Evolutionary conservation across 2,329 filamentous ascomycete genomes (phyloP), one percentile per base, ranked within the genome.

Genomic region (Eurotiales sp.): DNA sequence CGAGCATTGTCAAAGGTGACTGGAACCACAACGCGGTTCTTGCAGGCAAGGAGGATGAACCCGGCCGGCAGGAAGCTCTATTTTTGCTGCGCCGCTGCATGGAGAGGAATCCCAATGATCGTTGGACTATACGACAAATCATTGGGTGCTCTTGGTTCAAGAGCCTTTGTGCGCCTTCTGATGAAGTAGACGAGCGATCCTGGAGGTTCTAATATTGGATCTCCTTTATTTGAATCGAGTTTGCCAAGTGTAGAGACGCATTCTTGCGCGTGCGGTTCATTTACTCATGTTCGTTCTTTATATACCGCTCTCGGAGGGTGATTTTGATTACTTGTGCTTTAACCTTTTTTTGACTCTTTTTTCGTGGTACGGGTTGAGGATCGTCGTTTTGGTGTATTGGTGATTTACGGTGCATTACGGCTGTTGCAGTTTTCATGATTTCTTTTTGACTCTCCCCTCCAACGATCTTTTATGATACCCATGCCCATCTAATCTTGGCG

Each of bases 81-180:
- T 78, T 81, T n/a, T 60, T 86, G 21, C 71, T 86, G 14, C 69
- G 72, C 39, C 80, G 81, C 3, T 86, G 84, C 60, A 68, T 87
- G 21, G 74, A 82, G 29, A 75, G 80, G 70, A 74, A 84, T 48
- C 64, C 74, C 27, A 69, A 77, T 36, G 68, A 72, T 46, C 74
- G 84, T 37, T 84, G 79, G 78, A 78, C 74, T 29, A 76, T 86
- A 46, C 71, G 72, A 30, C 74, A 82, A 37, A 74, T 82, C 17
- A 62, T 86, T 32, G 71, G 72, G 19, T 78, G 77, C 57, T 59
- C 68, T 12, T 86, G 82, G 81, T 72, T 86, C 25, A 65, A 70
- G 22, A 72, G 70, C 11, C 66, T 70, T 42, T 57, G 62, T 29
- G 63, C 72, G 36, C 58, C 53, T 43, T 36, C 57, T 8, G 63